Percentiles rank a stretch among this genome's conserved stretches.
Conservation (phyloP, 805 yeast genomes). For the Yarrowia divulgata region DNA sequence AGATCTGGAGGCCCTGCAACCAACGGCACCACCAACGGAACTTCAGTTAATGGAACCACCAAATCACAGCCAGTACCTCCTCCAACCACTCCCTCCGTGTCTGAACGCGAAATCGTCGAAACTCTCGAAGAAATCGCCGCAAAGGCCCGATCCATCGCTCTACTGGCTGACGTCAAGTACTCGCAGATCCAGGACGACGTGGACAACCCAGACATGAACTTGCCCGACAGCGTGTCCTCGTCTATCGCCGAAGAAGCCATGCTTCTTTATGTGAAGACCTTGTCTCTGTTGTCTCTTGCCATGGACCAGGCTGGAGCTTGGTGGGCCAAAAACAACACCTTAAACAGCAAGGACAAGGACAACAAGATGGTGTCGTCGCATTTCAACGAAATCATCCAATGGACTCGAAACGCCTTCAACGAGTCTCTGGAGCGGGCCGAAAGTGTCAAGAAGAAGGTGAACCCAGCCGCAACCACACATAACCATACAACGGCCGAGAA, state of each 20-base stretch:
- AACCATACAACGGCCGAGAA: constrained; percentile 68
- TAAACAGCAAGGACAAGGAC: constrained; percentile 46
- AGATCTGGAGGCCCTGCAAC: too few species aligned
- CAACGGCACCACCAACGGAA: too few species aligned
- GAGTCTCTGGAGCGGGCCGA: constrained; percentile 91
- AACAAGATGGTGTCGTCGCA: constrained; percentile 46
- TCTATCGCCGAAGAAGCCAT: constrained; percentile 82
- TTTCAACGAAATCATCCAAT: constrained; percentile 69
- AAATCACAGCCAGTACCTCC: background rate
- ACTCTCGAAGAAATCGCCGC: constrained; percentile 78
- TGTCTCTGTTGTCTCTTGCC: constrained; percentile 82
- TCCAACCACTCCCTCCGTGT: background rate
- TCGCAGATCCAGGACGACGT: constrained; percentile 63
- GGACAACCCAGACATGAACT: constrained; percentile 41
- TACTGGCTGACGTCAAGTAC: constrained; percentile 91
- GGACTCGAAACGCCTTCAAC: constrained; percentile 89
- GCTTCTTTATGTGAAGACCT: constrained; percentile 80
- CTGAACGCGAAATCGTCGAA: constrained; percentile 23
- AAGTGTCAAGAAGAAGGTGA: constrained; percentile 63
- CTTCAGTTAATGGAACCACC: background rate
- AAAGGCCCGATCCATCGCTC: constrained; percentile 85
- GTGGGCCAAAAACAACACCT: constrained; percentile 67
- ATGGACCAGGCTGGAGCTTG: constrained; percentile 86
- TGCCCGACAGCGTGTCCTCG: constrained; percentile 48
- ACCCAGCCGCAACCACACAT: constrained; percentile 43